Percentiles rank a stretch among this genome's conserved stretches.
Conservation (phyloP, 2,329 filamentous ascomycete species). For the Triangularia setosa region DNA sequence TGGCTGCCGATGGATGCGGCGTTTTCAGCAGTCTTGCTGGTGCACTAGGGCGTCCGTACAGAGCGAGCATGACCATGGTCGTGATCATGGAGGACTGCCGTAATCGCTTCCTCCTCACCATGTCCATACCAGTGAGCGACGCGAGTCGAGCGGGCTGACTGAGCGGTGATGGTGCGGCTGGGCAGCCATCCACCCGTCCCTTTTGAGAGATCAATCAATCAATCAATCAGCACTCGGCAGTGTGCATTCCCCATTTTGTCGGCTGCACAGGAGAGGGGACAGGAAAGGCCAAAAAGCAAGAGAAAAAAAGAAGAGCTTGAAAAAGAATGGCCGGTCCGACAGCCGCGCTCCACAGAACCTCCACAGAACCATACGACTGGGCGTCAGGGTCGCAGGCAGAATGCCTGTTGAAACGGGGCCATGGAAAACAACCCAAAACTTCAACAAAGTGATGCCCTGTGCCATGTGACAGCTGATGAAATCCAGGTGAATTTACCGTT, state of each 20-base stretch:
- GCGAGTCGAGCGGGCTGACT: not conserved
- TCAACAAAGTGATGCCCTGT: not conserved
- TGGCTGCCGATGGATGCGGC: not conserved
- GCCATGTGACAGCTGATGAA: not conserved
- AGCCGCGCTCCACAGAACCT: not conserved
- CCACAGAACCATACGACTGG: not conserved
- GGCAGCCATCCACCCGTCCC: no score
- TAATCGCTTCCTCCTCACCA: no score
- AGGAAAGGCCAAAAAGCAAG: not conserved
- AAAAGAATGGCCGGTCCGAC: not conserved
- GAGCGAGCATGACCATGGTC: not conserved
- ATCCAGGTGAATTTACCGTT: not conserved
- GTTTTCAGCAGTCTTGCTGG: not conserved
- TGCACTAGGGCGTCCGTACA: not conserved
- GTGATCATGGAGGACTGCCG: no score
- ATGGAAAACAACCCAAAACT: not conserved
- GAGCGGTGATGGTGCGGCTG: no score
- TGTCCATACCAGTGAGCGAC: not conserved
- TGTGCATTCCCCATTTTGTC: conserved; percentile 1
- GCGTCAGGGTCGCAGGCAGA: not conserved
- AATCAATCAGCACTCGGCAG: not conserved
- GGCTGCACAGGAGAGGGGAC: not conserved
- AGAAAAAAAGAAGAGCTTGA: not conserved
- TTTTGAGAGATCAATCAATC: no score
- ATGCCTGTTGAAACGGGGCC: conserved; percentile 3